Evolutionary conservation across 2,329 filamentous ascomycete genomes (phyloP).

Genomic region (Hypoxylon sp.): DNA sequence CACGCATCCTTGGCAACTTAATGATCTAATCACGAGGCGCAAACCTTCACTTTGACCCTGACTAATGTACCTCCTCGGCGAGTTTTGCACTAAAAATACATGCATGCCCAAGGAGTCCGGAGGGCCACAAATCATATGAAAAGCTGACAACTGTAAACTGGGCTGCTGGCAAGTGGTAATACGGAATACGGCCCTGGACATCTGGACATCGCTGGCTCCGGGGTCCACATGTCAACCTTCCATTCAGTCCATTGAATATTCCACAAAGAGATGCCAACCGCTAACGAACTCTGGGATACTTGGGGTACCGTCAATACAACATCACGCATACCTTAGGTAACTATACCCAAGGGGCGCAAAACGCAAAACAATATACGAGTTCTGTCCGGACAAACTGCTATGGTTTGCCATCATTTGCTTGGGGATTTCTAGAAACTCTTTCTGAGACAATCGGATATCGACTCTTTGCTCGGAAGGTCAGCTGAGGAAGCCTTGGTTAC

Average conservation of each 20-base stretch:
- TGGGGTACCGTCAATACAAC: conserved; percentile 11
- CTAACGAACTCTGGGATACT: conserved; percentile 19
- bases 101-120: not conserved
- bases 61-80: conserved; percentile 8
- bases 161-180: conserved; percentile 22
- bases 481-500: conserved; percentile 12
- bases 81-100: not conserved
- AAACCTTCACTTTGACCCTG: conserved; percentile 12
- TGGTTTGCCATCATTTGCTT: not conserved
- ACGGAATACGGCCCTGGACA: not conserved
- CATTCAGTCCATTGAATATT: not conserved
- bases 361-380: not conserved
- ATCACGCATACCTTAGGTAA: conserved; percentile 3
- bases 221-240: not conserved
- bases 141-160: conserved; percentile 18
- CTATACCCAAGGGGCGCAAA: conserved; percentile 1
- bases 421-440: not conserved
- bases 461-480: conserved; percentile 16
- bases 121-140: conserved; percentile 3
- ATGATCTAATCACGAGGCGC: conserved; percentile 41
- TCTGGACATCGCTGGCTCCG: not conserved
- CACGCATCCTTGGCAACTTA: not conserved
- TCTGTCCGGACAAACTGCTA: not conserved
- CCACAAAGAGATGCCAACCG: conserved; percentile 15
- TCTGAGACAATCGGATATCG: not conserved